Percentiles rank a stretch among this genome's conserved stretches.
phyloP scores from a whole-genome alignment of 2,329 filamentous ascomycete genomes.

The Apiospora arundinis region DNA sequence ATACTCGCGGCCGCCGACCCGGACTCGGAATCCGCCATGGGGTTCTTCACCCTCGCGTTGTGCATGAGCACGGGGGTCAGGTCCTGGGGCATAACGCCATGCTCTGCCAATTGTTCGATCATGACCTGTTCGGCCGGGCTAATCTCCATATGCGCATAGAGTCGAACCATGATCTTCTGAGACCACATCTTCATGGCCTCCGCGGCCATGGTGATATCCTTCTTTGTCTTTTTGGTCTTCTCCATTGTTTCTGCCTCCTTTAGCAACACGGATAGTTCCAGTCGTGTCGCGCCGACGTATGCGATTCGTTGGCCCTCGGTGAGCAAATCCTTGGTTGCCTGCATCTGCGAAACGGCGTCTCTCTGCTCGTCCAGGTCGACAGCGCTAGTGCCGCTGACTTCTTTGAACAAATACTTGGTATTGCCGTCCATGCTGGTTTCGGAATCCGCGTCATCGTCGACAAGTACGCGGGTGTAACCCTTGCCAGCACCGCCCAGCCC shows the following conservation, averaged over 20 bases:
- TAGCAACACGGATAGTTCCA: constrained; percentile 81
- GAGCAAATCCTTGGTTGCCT: constrained; percentile 92
- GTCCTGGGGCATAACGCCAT: constrained; percentile 86
- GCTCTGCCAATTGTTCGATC: constrained; percentile 95
- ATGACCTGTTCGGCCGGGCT: constrained; percentile 91
- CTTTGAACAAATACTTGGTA: constrained; percentile 93
- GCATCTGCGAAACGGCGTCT: constrained; percentile 87
- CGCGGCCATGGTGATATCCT: constrained; percentile 69
- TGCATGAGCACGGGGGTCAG: constrained; percentile 87
- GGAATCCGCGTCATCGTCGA: constrained; percentile 93
- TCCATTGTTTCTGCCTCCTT: constrained; percentile 69
- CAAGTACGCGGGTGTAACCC: constrained; percentile 92
- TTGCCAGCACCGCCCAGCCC: constrained; percentile 88
- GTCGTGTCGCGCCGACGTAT: constrained; percentile 87
- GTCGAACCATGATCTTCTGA: constrained; percentile 95
- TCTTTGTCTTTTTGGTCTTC: constrained; percentile 70
- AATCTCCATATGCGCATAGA: constrained; percentile 98
- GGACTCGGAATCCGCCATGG: constrained; percentile 63
- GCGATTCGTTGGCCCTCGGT: constrained; percentile 96
- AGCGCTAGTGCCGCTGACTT: constrained; percentile 63
- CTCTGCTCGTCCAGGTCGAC: constrained; percentile 82
- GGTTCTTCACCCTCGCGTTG: constrained; percentile 92
- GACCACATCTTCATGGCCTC: constrained; percentile 94
- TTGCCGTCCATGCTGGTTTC: constrained; percentile 97
- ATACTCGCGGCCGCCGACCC: constrained; percentile 33